A percentile compares a stretch with the other conserved stretches of the same genome.
These are phyloP conservation scores for Rubus idaeus DNA, from an alignment of 306 rosid genomes.

Conservation along the genomic window DNA sequence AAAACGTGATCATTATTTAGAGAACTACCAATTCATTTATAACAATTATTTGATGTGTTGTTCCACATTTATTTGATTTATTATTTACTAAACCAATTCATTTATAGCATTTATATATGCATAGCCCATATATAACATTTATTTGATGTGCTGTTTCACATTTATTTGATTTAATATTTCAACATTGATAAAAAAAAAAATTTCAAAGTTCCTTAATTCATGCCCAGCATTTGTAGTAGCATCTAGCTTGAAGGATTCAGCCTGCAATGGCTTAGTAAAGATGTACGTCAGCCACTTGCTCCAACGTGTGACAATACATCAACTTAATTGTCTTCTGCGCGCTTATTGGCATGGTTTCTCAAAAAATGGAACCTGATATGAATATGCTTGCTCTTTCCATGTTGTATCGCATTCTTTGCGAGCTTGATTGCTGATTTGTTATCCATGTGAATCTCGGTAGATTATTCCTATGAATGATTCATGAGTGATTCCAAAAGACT, in stretches of 20 bases:
- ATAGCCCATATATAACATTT: too few relatives aligned
- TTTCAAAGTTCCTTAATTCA: background rate
- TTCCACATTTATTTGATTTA: too few relatives aligned
- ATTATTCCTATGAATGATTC: background rate
- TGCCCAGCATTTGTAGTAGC: background rate
- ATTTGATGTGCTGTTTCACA: too few relatives aligned
- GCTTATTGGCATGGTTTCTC: background rate
- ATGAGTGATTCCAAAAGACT: background rate
- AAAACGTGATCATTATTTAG: too few relatives aligned
- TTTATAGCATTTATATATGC: too few relatives aligned
- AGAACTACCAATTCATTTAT: too few relatives aligned
- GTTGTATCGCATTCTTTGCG: background rate
- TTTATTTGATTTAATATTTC: too few relatives aligned
- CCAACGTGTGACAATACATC: too few relatives aligned
- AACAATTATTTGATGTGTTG: too few relatives aligned
- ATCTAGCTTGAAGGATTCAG: background rate
- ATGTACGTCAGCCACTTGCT: background rate
- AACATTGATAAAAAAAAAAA: too few relatives aligned
- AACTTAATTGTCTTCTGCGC: background rate
- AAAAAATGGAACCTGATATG: background rate
- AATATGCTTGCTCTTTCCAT: background rate
- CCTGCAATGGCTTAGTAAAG: too few relatives aligned
- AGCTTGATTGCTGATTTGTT: background rate
- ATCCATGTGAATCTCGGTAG: background rate
- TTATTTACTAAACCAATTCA: too few relatives aligned